Evolutionary conservation across 1,284 basidiomycete genomes (phyloP), one percentile per base, ranked within the genome.

Genomic region (Coriolopsis trogii): DNA sequence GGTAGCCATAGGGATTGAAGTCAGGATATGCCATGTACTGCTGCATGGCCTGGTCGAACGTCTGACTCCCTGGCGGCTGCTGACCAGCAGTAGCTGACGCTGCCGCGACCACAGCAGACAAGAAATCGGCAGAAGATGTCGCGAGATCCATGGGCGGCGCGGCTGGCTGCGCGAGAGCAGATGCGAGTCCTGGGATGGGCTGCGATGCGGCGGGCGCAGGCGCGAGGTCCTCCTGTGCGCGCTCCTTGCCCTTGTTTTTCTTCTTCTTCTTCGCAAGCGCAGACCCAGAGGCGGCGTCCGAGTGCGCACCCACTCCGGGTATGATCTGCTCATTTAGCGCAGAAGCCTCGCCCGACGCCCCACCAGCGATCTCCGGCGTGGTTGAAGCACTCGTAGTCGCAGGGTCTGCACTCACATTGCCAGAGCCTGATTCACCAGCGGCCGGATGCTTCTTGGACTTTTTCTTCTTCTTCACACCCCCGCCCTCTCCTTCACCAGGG

Each of bases 61-160:
- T 30, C 3, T 40, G 43, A 21, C 43, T 36, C 1, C 47, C 52
- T 10, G 49, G 45, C 4, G 33, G 10, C 28, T 55, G 50, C 30
- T 48, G 55, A 7, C 43, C 58, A 20, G 65, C 60, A 3, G 68
- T 65, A 8, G 66, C 63, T 21, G 67, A 68, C 18, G 59, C 66
- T 41, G 68, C 71, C 62, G 55, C 66, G 29, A 73, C 66, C 21
- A 71, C 63, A 8, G 65, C 68, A 48, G 80, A 82, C 24, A 88
- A 68, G 40, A 88, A 78, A n/a, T 81, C 82, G 20, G 78, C 71
- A n/a, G 67, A 64, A 2, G 65, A 63, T 2, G 63, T 57, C 30
- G 54, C 52, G 36, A 60, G 46, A 28, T 58, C 58, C 50, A 60
- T 49, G 24, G 52, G 52, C 10, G 37, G 16, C 9, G 46, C 54